Evolutionary conservation across 2,329 filamentous ascomycete genomes (phyloP).

Genomic region (Talaromyces atroroseus): DNA sequence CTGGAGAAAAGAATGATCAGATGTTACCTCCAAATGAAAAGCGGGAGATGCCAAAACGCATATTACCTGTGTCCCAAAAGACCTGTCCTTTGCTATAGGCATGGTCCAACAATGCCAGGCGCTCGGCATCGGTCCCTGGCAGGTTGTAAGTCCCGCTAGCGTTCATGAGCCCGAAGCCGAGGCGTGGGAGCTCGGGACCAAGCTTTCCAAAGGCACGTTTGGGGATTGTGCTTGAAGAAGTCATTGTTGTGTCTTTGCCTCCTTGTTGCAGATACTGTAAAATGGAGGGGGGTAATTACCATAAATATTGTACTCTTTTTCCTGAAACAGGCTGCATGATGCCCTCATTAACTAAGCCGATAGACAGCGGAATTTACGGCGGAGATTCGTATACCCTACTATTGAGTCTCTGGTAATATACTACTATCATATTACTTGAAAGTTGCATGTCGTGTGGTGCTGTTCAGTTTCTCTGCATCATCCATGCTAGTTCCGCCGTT

Average conservation of each 20-base stretch:
- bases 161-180: slow-evolving; percentile 16
- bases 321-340: neutral
- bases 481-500: neutral
- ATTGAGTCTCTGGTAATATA: neutral
- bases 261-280: neutral
- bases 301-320: neutral
- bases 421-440: no score
- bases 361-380: slow-evolving; percentile 1
- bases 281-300: no score
- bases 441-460: no score
- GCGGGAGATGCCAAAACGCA: neutral
- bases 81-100: slow-evolving; percentile 36
- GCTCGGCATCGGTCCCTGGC: slow-evolving; percentile 33
- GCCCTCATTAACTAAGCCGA: neutral
- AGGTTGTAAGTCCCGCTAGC: slow-evolving; percentile 20
- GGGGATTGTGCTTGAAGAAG: slow-evolving; percentile 1
- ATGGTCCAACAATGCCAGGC: slow-evolving; percentile 39
- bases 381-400: neutral
- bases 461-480: no score
- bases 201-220: slow-evolving; percentile 16
- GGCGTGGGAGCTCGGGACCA: slow-evolving; percentile 16
- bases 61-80: slow-evolving; percentile 34
- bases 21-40: neutral
- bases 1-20: neutral
- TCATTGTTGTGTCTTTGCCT: neutral